Conservation (phyloP, 176 grass and related monocot genomes). For the Oryza officinalis region DNA sequence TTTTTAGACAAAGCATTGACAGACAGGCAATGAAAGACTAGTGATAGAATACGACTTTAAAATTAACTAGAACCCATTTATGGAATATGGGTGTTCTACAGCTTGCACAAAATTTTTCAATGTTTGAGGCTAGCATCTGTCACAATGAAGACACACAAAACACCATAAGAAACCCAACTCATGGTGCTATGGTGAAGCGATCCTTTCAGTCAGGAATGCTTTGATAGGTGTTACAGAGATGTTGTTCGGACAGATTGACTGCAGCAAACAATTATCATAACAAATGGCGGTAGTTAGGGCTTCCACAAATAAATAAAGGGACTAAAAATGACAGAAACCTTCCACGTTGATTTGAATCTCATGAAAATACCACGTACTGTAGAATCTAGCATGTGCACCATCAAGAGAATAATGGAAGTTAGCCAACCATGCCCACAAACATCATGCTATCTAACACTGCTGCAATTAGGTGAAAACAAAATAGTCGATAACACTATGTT, state of each 20-base stretch:
- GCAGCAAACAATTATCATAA: background rate
- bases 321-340: background rate
- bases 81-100: background rate
- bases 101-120: conserved; percentile 4
- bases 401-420: conserved; percentile 24
- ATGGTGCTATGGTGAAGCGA: background rate
- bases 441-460: background rate
- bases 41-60: background rate
- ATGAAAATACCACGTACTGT: background rate
- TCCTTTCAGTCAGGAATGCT: background rate
- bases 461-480: background rate
- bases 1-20: background rate
- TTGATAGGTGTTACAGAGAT: background rate
- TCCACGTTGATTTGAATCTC: background rate
- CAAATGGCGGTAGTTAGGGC: background rate
- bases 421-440: background rate
- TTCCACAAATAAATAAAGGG: background rate
- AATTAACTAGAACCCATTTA: background rate
- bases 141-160: background rate
- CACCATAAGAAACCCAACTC: background rate
- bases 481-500: background rate
- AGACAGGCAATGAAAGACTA: background rate
- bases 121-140: background rate
- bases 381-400: conserved; percentile 23
- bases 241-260: background rate